phyloP scores from a whole-genome alignment of 2,329 filamentous ascomycete species.

The Fusarium pseudocircinatum region DNA sequence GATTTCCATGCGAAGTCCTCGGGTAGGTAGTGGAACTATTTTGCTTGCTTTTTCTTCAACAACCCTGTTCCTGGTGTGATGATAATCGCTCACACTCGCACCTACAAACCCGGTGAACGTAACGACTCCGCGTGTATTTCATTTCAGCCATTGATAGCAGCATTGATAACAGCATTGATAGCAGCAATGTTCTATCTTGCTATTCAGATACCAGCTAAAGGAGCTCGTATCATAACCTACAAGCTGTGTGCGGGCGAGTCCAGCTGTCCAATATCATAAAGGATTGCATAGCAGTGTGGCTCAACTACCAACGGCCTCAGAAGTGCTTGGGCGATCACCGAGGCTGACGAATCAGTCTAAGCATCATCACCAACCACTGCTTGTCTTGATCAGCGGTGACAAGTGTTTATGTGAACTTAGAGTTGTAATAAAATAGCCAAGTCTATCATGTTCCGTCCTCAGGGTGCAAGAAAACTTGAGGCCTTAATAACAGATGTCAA shows the following conservation, averaged over 20 bases:
- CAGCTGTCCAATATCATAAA: neutral
- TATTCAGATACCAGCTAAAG: neutral
- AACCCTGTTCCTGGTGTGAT: constrained; percentile 21
- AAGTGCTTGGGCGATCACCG: neutral
- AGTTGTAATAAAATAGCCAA: constrained; percentile 2
- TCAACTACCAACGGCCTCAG: neutral
- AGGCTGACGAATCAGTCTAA: neutral
- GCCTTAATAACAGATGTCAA: neutral
- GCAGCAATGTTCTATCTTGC: neutral
- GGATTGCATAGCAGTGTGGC: neutral
- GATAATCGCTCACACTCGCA: constrained; percentile 2
- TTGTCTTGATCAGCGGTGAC: neutral
- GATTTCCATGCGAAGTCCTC: neutral
- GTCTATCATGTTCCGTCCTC: neutral
- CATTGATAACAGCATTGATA: neutral
- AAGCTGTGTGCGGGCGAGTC: neutral
- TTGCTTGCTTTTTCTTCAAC: constrained; percentile 19
- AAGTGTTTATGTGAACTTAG: constrained; percentile 1
- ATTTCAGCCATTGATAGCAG: neutral
- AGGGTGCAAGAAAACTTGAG: neutral
- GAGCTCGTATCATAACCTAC: neutral
- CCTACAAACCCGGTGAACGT: neutral
- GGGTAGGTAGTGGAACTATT: constrained; percentile 7
- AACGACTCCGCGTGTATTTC: neutral
- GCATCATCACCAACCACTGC: constrained; percentile 2